Conservation (phyloP, 345 rosid genomes). For the Ailanthus altissimus region DNA sequence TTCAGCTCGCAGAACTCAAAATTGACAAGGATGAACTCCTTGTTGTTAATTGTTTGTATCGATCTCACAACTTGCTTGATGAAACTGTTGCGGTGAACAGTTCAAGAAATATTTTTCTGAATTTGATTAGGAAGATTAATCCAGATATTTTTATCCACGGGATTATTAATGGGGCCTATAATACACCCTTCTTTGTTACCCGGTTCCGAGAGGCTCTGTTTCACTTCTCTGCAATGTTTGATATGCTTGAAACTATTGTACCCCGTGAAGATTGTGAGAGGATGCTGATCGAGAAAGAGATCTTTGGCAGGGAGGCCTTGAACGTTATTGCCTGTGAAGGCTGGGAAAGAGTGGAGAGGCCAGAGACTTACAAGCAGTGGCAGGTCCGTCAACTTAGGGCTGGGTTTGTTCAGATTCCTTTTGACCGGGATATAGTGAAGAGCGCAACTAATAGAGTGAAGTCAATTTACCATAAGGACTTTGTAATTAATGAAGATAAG, state of each 20-base stretch:
- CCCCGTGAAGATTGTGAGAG: conserved; percentile 79
- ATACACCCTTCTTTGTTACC: conserved; percentile 86
- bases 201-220: conserved; percentile 89
- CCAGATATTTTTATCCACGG: conserved; percentile 71
- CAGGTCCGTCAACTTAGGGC: conserved; percentile 69
- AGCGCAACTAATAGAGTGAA: conserved; percentile 45
- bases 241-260: conserved; percentile 76
- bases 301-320: conserved; percentile 79
- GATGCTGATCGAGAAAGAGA: conserved; percentile 69
- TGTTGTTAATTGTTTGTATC: conserved; percentile 67
- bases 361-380: conserved; percentile 97
- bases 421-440: conserved; percentile 48
- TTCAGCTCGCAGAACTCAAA: conserved; percentile 71
- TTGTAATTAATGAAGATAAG: conserved; percentile 69
- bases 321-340: conserved; percentile 91
- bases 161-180: conserved; percentile 67
- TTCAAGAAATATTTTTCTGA: conserved; percentile 58
- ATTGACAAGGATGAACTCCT: conserved; percentile 65
- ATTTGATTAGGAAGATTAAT: conserved; percentile 63
- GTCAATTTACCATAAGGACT: conserved; percentile 68
- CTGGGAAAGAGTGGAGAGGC: conserved; percentile 91
- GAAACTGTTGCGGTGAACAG: conserved; percentile 68
- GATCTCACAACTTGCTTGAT: conserved; percentile 73
- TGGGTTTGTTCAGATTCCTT: conserved; percentile 69
- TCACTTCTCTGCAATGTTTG: conserved; percentile 87